phyloP scores from a whole-genome alignment of 2,329 filamentous ascomycete genomes.

The Scleromitrula shiraiana region DNA sequence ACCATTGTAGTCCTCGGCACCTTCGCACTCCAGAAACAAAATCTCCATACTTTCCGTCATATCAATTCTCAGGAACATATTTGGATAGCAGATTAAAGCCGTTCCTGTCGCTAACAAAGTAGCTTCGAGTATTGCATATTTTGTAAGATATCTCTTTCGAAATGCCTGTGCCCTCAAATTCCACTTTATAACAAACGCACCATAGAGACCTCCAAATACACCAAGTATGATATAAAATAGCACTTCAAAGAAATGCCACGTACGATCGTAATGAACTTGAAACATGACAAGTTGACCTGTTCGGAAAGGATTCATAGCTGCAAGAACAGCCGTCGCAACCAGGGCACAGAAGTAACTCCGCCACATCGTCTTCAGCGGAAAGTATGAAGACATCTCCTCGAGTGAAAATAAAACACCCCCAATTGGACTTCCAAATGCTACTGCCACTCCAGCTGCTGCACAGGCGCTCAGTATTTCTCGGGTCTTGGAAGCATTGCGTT shows the following conservation, averaged over 20 bases:
- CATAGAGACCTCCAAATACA: constrained; percentile 88
- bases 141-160: constrained; percentile 80
- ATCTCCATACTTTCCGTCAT: constrained; percentile 99
- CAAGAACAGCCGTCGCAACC: constrained; percentile 85
- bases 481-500: constrained; percentile 84
- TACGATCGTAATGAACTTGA: constrained; percentile 88
- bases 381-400: constrained; percentile 96
- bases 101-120: constrained; percentile 76
- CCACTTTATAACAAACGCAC: constrained; percentile 96
- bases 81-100: constrained; percentile 91
- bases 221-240: constrained; percentile 89
- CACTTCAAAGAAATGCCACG: constrained; percentile 97
- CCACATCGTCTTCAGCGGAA: constrained; percentile 96
- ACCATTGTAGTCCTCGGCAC: constrained; percentile 77
- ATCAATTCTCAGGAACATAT: constrained; percentile 89
- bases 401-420: constrained; percentile 93
- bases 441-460: constrained; percentile 88
- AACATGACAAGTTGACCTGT: constrained; percentile 99
- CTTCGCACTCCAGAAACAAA: constrained; percentile 87
- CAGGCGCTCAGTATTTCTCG: constrained; percentile 91
- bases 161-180: constrained; percentile 87
- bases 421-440: constrained; percentile 95
- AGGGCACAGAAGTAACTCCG: constrained; percentile 96
- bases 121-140: constrained; percentile 80
- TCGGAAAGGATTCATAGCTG: constrained; percentile 94